These are phyloP conservation scores for Gossypium trilobum DNA, from an alignment of 441 rosid genomes.

Conservation along the genomic window DNA sequence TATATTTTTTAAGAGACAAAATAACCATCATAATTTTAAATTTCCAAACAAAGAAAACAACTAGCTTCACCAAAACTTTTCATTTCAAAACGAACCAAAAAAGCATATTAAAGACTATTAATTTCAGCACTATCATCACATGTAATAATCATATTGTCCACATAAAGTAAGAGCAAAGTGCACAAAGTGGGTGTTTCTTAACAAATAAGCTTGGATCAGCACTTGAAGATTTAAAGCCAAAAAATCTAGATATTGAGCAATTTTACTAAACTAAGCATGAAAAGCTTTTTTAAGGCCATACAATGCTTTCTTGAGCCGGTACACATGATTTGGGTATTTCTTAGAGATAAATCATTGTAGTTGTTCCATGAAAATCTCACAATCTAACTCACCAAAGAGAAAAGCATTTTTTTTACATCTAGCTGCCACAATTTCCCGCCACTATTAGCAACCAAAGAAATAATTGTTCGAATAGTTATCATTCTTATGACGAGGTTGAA, in stretches of 20 bases:
- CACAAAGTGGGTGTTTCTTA: not conserved
- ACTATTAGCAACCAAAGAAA: too few relatives aligned
- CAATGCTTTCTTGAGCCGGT: not conserved
- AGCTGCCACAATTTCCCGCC: not conserved
- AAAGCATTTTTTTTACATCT: not conserved
- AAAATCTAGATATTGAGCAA: not conserved
- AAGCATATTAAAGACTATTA: too few relatives aligned
- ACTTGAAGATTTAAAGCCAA: too few relatives aligned
- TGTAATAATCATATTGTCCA: not conserved
- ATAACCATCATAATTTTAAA: not conserved
- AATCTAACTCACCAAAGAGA: not conserved
- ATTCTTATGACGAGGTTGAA: not conserved
- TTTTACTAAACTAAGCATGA: not conserved
- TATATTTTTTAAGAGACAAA: not conserved
- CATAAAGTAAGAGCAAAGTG: too few relatives aligned
- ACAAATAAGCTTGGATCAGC: not conserved
- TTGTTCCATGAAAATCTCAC: not conserved
- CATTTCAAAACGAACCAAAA: not conserved
- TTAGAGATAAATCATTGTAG: not conserved
- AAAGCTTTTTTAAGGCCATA: not conserved
- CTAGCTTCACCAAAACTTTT: not conserved
- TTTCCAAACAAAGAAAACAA: not conserved
- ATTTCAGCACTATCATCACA: not conserved
- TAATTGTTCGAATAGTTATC: not conserved
- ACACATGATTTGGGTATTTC: not conserved